Evolutionary conservation across 345 rosid genomes (phyloP).

Genomic region (Euclidium syriacum): DNA sequence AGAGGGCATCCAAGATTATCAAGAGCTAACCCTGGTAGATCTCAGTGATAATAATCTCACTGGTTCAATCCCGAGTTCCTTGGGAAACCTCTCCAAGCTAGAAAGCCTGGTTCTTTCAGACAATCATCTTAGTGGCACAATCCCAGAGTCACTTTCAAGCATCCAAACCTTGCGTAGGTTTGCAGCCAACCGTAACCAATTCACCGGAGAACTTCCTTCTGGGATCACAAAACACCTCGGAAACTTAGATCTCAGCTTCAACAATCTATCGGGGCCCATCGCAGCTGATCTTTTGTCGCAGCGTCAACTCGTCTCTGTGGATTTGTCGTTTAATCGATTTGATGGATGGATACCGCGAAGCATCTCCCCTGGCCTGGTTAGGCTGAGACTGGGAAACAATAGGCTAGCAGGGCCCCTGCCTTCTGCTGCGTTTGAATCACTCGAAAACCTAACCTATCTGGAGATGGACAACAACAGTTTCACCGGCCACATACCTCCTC

Average conservation of each 20-base stretch:
- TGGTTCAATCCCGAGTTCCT: slow-evolving; percentile 46
- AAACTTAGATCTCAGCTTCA: slow-evolving; percentile 57
- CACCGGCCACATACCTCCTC: slow-evolving; percentile 39
- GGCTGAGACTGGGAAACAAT: slow-evolving; percentile 74
- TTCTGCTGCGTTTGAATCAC: slow-evolving; percentile 22
- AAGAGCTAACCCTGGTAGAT: slow-evolving; percentile 44
- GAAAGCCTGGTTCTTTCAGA: slow-evolving; percentile 43
- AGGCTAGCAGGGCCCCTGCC: slow-evolving; percentile 36
- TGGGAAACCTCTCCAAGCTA: slow-evolving; percentile 50
- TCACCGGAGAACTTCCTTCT: slow-evolving; percentile 44
- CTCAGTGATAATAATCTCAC: slow-evolving; percentile 41
- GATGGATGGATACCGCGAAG: slow-evolving; percentile 42
- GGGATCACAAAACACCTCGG: slow-evolving; percentile 43
- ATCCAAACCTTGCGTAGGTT: slow-evolving; percentile 47
- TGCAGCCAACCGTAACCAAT: slow-evolving; percentile 51
- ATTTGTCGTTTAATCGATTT: slow-evolving; percentile 52
- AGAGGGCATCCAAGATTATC: slow-evolving; percentile 27
- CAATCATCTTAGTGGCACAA: slow-evolving; percentile 39
- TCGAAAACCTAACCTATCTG: slow-evolving; percentile 43
- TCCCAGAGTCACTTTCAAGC: slow-evolving; percentile 41
- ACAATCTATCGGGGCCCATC: slow-evolving; percentile 40
- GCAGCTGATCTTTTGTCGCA: slow-evolving; percentile 43
- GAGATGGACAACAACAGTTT: slow-evolving; percentile 66
- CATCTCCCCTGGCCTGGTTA: slow-evolving; percentile 40
- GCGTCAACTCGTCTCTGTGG: slow-evolving; percentile 34